Evolutionary conservation across 306 rosid genomes (phyloP).

Genomic region (Alnus glutinosa): DNA sequence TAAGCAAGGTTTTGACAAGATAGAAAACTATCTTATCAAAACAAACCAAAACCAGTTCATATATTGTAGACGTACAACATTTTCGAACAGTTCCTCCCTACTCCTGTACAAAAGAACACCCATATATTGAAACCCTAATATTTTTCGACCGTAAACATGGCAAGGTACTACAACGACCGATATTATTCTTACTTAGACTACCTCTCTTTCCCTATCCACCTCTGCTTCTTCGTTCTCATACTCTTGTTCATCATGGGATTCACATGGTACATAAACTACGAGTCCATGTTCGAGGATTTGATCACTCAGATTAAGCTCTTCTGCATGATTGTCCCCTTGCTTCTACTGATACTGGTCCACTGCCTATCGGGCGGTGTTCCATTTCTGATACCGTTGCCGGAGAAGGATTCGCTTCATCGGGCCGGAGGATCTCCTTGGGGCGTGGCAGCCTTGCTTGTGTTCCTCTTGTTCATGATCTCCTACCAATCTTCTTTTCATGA

Average conservation of each 20-base stretch:
- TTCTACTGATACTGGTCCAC: slow-evolving; percentile 52
- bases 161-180: slow-evolving; percentile 30
- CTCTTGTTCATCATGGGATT: slow-evolving; percentile 55
- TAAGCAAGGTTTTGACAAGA: slow-evolving; percentile 16
- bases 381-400: slow-evolving; percentile 47
- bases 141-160: slow-evolving; percentile 35
- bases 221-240: slow-evolving; percentile 50
- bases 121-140: neutral
- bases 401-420: slow-evolving; percentile 63
- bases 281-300: slow-evolving; percentile 52
- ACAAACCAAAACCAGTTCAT: slow-evolving; percentile 10
- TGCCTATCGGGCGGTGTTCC: slow-evolving; percentile 50
- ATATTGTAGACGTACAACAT: slow-evolving; percentile 14
- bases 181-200: slow-evolving; percentile 44
- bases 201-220: slow-evolving; percentile 60
- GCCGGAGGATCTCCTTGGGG: slow-evolving; percentile 97
- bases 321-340: slow-evolving; percentile 54
- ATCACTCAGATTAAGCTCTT: slow-evolving; percentile 53
- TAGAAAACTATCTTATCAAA: slow-evolving; percentile 6
- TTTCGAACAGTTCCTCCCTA: neutral
- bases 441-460: slow-evolving; percentile 60
- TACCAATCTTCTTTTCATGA: slow-evolving; percentile 71
- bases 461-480: slow-evolving; percentile 61
- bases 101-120: neutral
- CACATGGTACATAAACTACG: slow-evolving; percentile 77